Evolutionary conservation across 768 basidiomycete species (phyloP).

Genomic region (Leccinum sublutescens): DNA sequence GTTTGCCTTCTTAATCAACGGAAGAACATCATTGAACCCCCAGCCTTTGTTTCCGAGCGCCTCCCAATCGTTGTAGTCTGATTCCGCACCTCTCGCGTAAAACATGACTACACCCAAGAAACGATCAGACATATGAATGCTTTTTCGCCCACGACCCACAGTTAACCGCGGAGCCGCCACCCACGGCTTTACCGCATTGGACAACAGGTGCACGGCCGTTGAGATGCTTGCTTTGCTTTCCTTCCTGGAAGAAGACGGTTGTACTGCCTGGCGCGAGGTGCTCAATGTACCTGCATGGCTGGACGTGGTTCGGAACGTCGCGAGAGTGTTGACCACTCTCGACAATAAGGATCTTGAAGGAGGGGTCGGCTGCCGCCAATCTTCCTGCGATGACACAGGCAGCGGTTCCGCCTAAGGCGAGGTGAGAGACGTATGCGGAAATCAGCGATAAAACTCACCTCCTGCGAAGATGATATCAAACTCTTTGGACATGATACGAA

Average conservation of each 20-base stretch:
- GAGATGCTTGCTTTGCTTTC: constrained; percentile 41
- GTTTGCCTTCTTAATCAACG: constrained; percentile 54
- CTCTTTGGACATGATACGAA: not conserved
- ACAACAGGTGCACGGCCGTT: constrained; percentile 46
- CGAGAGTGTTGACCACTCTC: constrained; percentile 57
- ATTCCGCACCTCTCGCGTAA: constrained; percentile 57
- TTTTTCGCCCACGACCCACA: constrained; percentile 34
- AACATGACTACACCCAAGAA: constrained; percentile 35
- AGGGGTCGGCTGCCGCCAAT: constrained; percentile 51
- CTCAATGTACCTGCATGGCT: constrained; percentile 50
- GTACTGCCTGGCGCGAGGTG: constrained; percentile 38
- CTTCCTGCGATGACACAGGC: constrained; percentile 55
- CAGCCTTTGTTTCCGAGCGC: constrained; percentile 55
- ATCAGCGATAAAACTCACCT: not conserved
- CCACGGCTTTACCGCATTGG: constrained; percentile 49
- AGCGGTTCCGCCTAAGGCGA: constrained; percentile 41
- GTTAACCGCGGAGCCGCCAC: constrained; percentile 64
- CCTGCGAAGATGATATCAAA: not conserved
- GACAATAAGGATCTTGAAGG: constrained; percentile 55
- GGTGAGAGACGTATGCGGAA: not conserved
- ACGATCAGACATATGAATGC: not conserved
- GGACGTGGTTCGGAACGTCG: constrained; percentile 45
- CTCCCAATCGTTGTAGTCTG: constrained; percentile 64
- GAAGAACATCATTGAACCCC: constrained; percentile 56
- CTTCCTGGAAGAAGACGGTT: constrained; percentile 22